Evolutionary conservation across 768 basidiomycete genomes (phyloP).

Genomic region (Russula brevipes): DNA sequence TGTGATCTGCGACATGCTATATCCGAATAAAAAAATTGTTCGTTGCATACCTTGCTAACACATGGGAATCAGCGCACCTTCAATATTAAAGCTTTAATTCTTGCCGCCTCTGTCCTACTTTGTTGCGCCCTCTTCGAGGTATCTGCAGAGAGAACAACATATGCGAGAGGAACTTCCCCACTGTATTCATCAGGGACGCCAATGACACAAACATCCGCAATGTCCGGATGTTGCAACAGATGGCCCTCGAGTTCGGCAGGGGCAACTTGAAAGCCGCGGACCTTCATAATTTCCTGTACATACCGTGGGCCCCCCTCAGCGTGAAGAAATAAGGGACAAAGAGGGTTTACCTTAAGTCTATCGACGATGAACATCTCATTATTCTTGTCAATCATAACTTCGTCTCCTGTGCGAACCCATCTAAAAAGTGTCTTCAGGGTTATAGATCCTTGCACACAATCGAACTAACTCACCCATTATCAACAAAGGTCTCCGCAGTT

Average conservation of each 20-base stretch:
- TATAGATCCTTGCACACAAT: not conserved
- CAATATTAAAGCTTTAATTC: conserved; percentile 19
- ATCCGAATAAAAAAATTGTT: not conserved
- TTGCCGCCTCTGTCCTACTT: not conserved
- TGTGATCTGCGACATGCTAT: conserved; percentile 32
- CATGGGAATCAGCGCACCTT: conserved; percentile 8
- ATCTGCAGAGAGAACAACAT: conserved; percentile 45
- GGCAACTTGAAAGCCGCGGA: conserved; percentile 67
- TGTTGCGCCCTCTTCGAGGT: conserved; percentile 8
- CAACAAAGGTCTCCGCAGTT: conserved; percentile 61
- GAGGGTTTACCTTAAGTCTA: conserved; percentile 45
- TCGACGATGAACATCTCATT: conserved; percentile 57
- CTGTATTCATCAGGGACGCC: conserved; percentile 63
- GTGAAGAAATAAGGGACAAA: not conserved
- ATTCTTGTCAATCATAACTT: conserved; percentile 50
- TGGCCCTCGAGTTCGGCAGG: conserved; percentile 70
- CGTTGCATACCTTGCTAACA: not conserved
- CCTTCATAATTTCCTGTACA: conserved; percentile 59
- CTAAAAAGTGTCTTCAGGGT: conserved; percentile 30
- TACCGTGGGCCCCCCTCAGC: conserved; percentile 21
- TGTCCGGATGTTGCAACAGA: conserved; percentile 53
- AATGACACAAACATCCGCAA: conserved; percentile 59
- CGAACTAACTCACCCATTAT: conserved; percentile 50
- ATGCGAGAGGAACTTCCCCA: conserved; percentile 69
- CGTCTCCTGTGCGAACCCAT: conserved; percentile 67